Base-by-base conservation (phyloP, 371 early-diverging fungal genomes). In the Zopfochytrium polystomum region DNA sequence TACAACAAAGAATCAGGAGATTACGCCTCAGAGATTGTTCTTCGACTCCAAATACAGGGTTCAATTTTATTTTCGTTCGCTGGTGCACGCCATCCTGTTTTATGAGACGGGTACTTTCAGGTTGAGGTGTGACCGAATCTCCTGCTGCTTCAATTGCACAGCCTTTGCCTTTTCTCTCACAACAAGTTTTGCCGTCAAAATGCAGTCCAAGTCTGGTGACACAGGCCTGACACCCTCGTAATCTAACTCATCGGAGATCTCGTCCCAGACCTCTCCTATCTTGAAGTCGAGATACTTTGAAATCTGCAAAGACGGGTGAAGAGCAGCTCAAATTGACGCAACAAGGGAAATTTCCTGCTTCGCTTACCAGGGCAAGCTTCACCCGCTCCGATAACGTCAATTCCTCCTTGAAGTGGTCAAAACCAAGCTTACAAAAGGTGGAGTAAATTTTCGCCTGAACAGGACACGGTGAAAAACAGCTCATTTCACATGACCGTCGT, bases 261-360 rank as follows among this genome's bases (percentile, higher is more conserved):
- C 76, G 35, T 60, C 57, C 77, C 77, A 77, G 2, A 77, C 73
- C 47, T 74, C 69, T 3, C 75, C 77, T 25, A 75, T 71, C 46
- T 77, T 80, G 66, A 80, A 77, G 68, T 77, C 78, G 11, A 77
- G 63, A 45, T 74, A 80, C 35, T 76, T 74, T 20, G 71, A 56
- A 52, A 76, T 69, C 73, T 72, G 38, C 23, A 9, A 6, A 38
- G 18, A 38, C n/a, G n/a, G n/a, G n/a, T n/a, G n/a, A n/a, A n/a
- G n/a, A n/a, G n/a, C n/a, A n/a, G 38, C 11, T 38, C 18, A 48
- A 44, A 52, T 30, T 49, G 26, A 20, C 9, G 15, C 32, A 34
- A 15, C 9, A 25, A 20, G 22, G 1, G 2, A 48, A 47, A 45
- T 4, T 43, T 27, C 33, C n/a, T n/a, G 30, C 4, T 13, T 11